Evolutionary conservation across 805 yeast genomes (phyloP).

Genomic region (Wickerhamomyces chambardii): DNA sequence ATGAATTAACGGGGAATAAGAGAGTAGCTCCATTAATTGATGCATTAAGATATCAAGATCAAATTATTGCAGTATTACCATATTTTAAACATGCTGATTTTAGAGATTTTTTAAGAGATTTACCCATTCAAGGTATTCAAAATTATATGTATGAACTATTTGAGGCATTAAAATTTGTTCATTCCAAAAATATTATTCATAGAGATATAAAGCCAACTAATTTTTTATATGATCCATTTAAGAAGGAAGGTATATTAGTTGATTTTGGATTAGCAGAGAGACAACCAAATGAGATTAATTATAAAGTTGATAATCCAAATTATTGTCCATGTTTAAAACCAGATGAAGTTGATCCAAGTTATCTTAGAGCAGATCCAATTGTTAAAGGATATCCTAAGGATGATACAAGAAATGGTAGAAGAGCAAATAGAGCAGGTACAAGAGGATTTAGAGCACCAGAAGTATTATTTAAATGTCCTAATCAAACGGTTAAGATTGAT

Average conservation of each 20-base stretch:
- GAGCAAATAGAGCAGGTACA: conserved; percentile 95
- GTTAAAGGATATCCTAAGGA: conserved; percentile 75
- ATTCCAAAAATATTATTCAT: conserved; percentile 61
- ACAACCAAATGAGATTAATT: conserved; percentile 17
- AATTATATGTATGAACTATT: conserved; percentile 74
- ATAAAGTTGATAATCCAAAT: conserved; percentile 4
- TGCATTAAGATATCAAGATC: conserved; percentile 81
- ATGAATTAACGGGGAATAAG: conserved; percentile 55
- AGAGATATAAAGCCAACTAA: conserved; percentile 79
- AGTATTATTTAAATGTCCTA: conserved; percentile 38
- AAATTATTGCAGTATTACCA: conserved; percentile 88
- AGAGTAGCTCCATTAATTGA: conserved; percentile 87
- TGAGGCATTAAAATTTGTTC: conserved; percentile 61
- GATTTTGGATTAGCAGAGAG: conserved; percentile 75
- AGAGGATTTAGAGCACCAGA: conserved; percentile 88
- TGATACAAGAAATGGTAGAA: conserved; percentile 78
- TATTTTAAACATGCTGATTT: conserved; percentile 88
- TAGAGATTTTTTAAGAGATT: conserved; percentile 73
- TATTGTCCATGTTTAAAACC: conserved; percentile 47
- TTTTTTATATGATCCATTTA: conserved; percentile 43
- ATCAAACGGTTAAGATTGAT: conserved; percentile 64
- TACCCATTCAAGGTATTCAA: conserved; percentile 73
- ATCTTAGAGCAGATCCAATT: conserved; percentile 16
- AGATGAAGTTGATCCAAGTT: conserved; percentile 24
- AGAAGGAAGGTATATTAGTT: conserved; percentile 53